Base-by-base conservation (phyloP, 257 asterid species). In the Thymus mandschuricus region DNA sequence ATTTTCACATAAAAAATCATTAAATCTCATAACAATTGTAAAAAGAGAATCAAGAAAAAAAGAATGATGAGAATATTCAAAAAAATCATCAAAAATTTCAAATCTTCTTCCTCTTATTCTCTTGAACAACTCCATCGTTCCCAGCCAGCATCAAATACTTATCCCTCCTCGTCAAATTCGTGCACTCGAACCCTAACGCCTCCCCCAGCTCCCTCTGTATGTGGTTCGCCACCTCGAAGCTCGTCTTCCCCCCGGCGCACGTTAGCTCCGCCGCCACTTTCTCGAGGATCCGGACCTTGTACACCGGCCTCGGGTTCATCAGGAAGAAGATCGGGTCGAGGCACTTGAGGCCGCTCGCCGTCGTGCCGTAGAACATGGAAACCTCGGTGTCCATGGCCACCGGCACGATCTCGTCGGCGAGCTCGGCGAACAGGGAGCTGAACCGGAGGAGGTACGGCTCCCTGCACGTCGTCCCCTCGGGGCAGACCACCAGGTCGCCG, bases 91-190 rank as follows among this genome's bases (percentile, higher is more conserved):
- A 21, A 21, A 21, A 21, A 21, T 21, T 21, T 21, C 21, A 57
- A 9, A 10, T 4, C 13, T 29, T 45, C 3, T 6, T 43, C 7
- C 33, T 61, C 40, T 66, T 66, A 13, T 83, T 66, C 13, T 83
- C 81, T 15, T 68, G 63, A 10, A 91, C 96, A 1, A 89, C 70
- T 10, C 98, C 98, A 75, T 93, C 97, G 77, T 91, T 94, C 29
- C 98, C 98, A 10, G 97, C 96, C 12, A 94, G 79, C 92, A 91
- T 94, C 86, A 94, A 74, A 73, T 94, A 94, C 95, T 94, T 94
- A 51, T 94, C 96, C 78, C 85, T 87, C 63, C 98, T 91, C 8
- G 99, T 94, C 33, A 89, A 60, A 56, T 28, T 60, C 0, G 99
- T 94, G 76, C 97, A 91, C 71, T 91, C 89, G 69, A 94, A 94